Evolutionary conservation across 768 basidiomycete genomes (phyloP), one percentile per base, ranked within the genome.

Genomic region (Mycena albidolilacea): DNA sequence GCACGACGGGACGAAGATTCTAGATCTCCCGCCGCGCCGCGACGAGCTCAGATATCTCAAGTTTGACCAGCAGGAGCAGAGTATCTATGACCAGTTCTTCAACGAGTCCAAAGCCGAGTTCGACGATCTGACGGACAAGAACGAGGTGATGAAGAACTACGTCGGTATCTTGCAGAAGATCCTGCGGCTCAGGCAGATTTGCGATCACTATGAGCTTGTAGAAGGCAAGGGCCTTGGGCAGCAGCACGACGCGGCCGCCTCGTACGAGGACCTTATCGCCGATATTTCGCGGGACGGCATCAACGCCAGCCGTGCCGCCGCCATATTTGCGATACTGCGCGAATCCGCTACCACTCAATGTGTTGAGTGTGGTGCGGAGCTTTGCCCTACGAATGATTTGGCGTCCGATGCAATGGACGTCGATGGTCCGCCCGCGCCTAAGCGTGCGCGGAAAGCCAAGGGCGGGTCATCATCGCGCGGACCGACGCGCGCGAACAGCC

Each of bases 161-260:
- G 98, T 98, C 76, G 96, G 96, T 67, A 97, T 99, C 78, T 83
- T 99, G 76, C 97, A 98, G 83, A 97, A 97, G 86, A 95, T 99
- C 70, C 86, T 99, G 64, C 95, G 97, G 30, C 88, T 99, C 58
- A 94, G 98, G 66, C 97, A 99, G 85, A 99, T 99, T 61, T 99
- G 98, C 82, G 97, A 98, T 80, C 97, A 99, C 82, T 95, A 90
- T 77, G 95, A 96, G 78, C 88, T 98, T 44, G 93, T 98, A 5
- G 88, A 93, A 78, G 91, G 91, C 54, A 93, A 94, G 78, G 89
- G 85, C 60, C 74, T 79, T 38, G 78, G 80, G 39, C 85, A 85
- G 78, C 73, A 77, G 62, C 86, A 86, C 39, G 92, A 92, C 44
- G 78, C 82, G 63, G 84, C 84, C 71, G 85, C 83, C 57, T 90